These are phyloP conservation scores for Colletotrichum sublineola DNA, from an alignment of 2,329 filamentous ascomycete genomes.

Conservation along the genomic window DNA sequence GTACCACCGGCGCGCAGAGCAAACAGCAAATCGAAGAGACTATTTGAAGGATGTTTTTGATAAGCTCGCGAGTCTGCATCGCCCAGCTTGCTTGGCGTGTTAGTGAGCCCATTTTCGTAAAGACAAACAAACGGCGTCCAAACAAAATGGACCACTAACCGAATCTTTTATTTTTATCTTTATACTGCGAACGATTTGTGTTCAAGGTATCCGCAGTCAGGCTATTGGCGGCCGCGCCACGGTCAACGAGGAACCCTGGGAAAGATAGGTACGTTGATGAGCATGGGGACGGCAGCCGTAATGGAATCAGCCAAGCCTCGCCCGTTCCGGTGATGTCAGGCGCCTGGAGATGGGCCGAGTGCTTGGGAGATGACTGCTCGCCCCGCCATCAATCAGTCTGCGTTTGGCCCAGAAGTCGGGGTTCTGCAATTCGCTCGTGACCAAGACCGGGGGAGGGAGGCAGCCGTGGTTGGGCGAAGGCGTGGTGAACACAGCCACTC, in stretches of 20 bases:
- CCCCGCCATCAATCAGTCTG: not conserved
- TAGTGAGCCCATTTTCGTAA: not conserved
- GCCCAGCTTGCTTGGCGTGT: slow-evolving; percentile 18
- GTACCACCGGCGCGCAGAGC: not conserved
- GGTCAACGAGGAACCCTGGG: slow-evolving; percentile 26
- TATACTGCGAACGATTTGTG: not conserved
- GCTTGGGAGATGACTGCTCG: not conserved
- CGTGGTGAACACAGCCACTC: slow-evolving; percentile 35
- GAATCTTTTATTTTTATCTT: not conserved
- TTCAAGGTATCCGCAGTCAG: slow-evolving; percentile 1
- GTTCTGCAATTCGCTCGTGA: slow-evolving; percentile 18
- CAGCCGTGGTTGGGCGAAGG: slow-evolving; percentile 4
- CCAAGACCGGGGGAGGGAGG: not conserved
- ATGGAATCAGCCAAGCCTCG: slow-evolving; percentile 21
- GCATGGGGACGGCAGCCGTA: not conserved
- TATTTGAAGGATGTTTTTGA: not conserved
- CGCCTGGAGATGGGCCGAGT: slow-evolving; percentile 6
- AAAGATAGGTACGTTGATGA: not conserved
- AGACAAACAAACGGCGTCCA: not conserved
- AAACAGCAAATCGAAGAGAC: not conserved
- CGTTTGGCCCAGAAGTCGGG: slow-evolving; percentile 1
- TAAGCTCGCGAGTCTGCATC: slow-evolving; percentile 15
- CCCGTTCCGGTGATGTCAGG: slow-evolving; percentile 37
- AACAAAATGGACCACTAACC: not conserved
- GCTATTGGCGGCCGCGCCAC: slow-evolving; percentile 11